phyloP scores from a whole-genome alignment of 2,329 filamentous ascomycete genomes.

The Helicocarpus griseus region DNA sequence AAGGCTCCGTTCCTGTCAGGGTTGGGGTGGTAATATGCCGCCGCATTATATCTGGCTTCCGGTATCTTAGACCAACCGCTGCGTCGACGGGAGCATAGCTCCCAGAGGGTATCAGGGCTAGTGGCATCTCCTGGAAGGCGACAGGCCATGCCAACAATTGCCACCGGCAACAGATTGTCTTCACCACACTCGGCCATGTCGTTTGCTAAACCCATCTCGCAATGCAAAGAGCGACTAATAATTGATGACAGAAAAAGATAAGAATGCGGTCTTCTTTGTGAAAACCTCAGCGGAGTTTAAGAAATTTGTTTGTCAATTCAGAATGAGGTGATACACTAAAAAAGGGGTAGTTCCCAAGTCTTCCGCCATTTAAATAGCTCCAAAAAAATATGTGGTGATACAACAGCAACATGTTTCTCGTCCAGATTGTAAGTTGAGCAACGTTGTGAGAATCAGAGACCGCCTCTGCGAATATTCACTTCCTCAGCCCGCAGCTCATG shows the following conservation, averaged over 20 bases:
- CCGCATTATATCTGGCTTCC: slow-evolving; percentile 12
- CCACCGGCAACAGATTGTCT: slow-evolving; percentile 10
- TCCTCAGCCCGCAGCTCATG: background rate
- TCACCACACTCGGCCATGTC: background rate
- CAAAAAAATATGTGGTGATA: background rate
- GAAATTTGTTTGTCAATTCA: background rate
- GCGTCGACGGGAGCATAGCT: slow-evolving; percentile 10
- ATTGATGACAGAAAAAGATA: background rate
- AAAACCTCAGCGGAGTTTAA: background rate
- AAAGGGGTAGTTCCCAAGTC: background rate
- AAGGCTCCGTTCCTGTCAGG: slow-evolving; percentile 1
- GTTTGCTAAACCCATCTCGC: background rate
- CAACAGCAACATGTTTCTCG: background rate
- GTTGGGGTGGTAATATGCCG: slow-evolving; percentile 3
- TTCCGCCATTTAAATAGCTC: background rate
- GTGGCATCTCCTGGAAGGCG: slow-evolving; percentile 13
- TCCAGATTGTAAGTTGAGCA: background rate
- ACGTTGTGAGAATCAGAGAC: background rate
- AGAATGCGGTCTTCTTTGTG: background rate
- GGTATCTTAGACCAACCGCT: slow-evolving; percentile 13
- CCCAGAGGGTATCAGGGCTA: slow-evolving; percentile 13
- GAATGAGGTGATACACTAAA: background rate
- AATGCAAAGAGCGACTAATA: background rate
- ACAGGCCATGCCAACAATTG: slow-evolving; percentile 16
- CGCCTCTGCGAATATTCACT: background rate